Evolutionary conservation across 164 flowering plant genomes (phyloP).

Genomic region (Aristolochia fimbriata): DNA sequence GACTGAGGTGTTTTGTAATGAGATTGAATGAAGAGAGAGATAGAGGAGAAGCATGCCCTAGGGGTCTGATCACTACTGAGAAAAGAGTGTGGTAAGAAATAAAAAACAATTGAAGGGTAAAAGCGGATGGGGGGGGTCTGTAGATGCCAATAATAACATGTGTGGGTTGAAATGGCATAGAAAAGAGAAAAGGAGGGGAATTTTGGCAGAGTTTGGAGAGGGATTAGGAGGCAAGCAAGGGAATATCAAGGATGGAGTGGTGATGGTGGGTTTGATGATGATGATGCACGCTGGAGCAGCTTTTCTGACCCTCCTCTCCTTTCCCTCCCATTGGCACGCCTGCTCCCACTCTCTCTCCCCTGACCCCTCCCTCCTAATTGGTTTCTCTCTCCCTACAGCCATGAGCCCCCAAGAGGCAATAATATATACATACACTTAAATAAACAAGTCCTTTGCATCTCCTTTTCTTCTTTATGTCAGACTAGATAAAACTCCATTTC

Average conservation of each 20-base stretch:
- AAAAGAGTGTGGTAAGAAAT: too few relatives aligned
- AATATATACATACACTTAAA: slow-evolving; percentile 18
- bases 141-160: background rate
- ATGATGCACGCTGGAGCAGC: slow-evolving; percentile 78
- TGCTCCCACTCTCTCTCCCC: slow-evolving; percentile 46
- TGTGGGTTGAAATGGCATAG: slow-evolving; percentile 17
- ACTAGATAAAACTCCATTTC: slow-evolving; percentile 4
- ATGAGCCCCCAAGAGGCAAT: slow-evolving; percentile 10
- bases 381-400: slow-evolving; percentile 9
- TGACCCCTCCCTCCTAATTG: background rate
- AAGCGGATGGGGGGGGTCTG: background rate
- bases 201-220: slow-evolving; percentile 69
- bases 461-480: slow-evolving; percentile 2
- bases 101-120: slow-evolving; percentile 8
- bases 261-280: slow-evolving; percentile 58
- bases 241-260: slow-evolving; percentile 38
- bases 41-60: too few relatives aligned
- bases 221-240: slow-evolving; percentile 45
- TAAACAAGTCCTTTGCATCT: background rate
- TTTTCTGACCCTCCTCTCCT: slow-evolving; percentile 32
- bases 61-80: too few relatives aligned
- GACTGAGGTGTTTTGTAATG: too few relatives aligned
- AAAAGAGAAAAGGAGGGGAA: slow-evolving; percentile 22
- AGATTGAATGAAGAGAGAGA: too few relatives aligned
- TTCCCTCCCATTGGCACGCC: slow-evolving; percentile 53